Evolutionary conservation across 306 rosid genomes (phyloP).

Genomic region (Macrotyloma uniflorum): DNA sequence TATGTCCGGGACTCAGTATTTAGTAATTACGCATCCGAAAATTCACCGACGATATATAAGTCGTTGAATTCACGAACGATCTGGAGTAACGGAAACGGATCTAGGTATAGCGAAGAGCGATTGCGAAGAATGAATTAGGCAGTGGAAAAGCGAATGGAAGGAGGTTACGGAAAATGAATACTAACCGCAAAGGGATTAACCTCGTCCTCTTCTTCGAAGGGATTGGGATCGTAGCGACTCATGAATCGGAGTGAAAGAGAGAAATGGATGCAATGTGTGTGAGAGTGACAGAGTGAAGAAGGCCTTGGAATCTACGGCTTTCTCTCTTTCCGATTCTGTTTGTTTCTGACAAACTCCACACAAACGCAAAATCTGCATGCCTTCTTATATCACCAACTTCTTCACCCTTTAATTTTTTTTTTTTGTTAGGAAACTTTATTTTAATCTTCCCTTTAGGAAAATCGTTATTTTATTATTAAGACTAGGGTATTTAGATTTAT

Average conservation of each 20-base stretch:
- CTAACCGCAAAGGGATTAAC: conserved; percentile 82
- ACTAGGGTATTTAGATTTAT: too few species aligned
- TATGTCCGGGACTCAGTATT: background rate
- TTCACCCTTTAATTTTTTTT: background rate
- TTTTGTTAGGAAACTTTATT: background rate
- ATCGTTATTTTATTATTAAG: background rate
- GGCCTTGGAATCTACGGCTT: conserved; percentile 39
- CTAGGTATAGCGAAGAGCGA: conserved; percentile 21
- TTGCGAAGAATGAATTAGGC: background rate
- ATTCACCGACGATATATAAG: background rate
- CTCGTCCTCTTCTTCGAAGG: conserved; percentile 69
- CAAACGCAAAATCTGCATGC: conserved; percentile 31
- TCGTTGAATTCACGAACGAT: background rate
- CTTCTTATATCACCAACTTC: background rate
- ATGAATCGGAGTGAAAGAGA: conserved; percentile 39
- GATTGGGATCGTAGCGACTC: conserved; percentile 77
- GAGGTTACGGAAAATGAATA: background rate
- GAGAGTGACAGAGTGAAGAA: background rate
- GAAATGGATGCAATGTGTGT: background rate
- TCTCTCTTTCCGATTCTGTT: conserved; percentile 32
- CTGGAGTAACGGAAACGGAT: conserved; percentile 31
- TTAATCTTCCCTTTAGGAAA: background rate
- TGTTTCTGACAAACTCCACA: conserved; percentile 38
- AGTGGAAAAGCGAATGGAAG: background rate
- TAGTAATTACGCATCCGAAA: background rate